phyloP scores from a whole-genome alignment of 139 green algal genomes.

The Coelastrella sp. region DNA sequence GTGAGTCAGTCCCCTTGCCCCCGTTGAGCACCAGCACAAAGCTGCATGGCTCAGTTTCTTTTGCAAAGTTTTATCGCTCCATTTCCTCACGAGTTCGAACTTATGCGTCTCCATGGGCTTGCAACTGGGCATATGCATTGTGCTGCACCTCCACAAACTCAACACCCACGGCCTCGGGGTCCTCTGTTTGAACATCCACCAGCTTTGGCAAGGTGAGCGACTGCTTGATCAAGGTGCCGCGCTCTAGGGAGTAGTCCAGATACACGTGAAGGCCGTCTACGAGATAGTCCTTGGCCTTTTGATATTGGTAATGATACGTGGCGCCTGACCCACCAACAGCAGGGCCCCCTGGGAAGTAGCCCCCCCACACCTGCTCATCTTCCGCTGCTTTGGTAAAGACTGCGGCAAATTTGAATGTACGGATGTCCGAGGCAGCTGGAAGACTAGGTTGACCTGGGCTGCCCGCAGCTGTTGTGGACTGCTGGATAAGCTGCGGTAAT shows the following conservation, averaged over 20 bases:
- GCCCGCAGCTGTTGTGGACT: background rate
- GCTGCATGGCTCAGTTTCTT: too few species aligned
- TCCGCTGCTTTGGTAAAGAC: background rate
- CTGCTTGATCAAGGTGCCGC: background rate
- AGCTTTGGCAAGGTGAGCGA: background rate
- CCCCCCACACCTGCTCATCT: background rate
- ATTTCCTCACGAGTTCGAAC: background rate
- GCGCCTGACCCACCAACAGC: background rate
- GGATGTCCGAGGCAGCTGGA: background rate
- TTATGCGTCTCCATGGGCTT: background rate
- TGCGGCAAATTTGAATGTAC: background rate
- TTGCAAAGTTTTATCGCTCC: background rate
- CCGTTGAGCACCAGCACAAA: background rate
- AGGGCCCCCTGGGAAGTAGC: background rate
- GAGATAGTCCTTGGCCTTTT: background rate
- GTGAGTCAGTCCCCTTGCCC: background rate
- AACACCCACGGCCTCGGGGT: background rate
- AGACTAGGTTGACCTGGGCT: background rate
- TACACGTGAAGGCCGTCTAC: background rate
- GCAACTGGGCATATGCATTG: too few species aligned
- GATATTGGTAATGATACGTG: too few species aligned
- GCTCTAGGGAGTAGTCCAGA: background rate
- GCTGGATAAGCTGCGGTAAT: background rate
- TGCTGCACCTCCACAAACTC: background rate
- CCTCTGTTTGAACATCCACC: background rate